Percentiles rank a stretch among this genome's conserved stretches.
Conservation (phyloP, 805 yeast genomes). For the Helenozyma rhizophorensis region DNA sequence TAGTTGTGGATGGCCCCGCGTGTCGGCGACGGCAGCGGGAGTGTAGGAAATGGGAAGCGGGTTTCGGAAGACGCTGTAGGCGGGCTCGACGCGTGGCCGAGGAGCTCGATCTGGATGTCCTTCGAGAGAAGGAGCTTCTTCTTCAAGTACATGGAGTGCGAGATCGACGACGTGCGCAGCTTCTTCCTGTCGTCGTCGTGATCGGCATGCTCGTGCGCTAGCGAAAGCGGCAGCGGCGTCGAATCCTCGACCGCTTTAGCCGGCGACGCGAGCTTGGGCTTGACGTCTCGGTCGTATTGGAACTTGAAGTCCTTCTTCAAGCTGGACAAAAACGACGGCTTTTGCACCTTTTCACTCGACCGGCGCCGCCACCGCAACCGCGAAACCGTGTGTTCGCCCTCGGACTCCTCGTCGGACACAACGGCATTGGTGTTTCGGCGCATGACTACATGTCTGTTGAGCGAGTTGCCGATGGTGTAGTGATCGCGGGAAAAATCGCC, state of each 20-base stretch:
- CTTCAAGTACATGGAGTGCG: conserved; percentile 25
- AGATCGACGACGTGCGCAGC: conserved; percentile 15
- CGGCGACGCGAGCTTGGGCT: conserved; percentile 5
- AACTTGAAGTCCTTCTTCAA: conserved; percentile 16
- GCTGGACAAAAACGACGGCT: conserved; percentile 9
- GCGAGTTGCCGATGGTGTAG: conserved; percentile 1
- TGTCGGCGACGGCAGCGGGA: conserved; percentile 2
- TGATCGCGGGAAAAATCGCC: conserved; percentile 1
- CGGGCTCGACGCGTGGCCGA: conserved; percentile 8
- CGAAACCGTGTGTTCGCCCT: conserved; percentile 17
- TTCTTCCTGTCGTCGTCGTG: conserved; percentile 8
- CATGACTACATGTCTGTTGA: conserved; percentile 2
- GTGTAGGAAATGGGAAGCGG: conserved; percentile 5
- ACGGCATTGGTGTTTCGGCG: conserved; percentile 18
- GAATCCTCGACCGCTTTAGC: conserved; percentile 12
- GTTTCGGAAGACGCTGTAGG: conserved; percentile 3
- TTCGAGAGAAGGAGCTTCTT: conserved; percentile 31
- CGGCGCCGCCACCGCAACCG: conserved; percentile 13
- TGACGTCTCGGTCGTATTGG: conserved; percentile 10
- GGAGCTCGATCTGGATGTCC: conserved; percentile 36
- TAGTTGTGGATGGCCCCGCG: conserved; percentile 2
- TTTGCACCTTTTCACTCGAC: conserved; percentile 13
- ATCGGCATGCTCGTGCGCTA: conserved; percentile 8
- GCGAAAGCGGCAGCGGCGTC: conserved; percentile 24
- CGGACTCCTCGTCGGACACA: conserved; percentile 36